Conservation (phyloP, 495 filamentous ascomycete species). For the Aspergillus cristatus region DNA sequence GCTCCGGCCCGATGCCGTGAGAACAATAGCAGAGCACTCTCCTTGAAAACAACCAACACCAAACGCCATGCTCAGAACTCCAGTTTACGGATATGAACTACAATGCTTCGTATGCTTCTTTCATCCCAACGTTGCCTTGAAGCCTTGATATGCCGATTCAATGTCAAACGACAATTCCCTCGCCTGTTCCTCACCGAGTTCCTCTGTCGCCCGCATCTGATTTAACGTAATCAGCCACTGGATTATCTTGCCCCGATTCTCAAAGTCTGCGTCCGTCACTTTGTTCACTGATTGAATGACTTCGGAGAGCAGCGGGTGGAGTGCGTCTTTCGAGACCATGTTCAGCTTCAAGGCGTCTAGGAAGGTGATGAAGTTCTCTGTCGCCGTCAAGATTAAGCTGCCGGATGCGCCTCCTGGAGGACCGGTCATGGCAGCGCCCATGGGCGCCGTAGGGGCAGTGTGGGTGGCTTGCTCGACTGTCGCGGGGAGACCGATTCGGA, state of each 20-base stretch:
- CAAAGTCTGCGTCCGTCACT: conserved; percentile 88
- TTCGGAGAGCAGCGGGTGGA: conserved; percentile 87
- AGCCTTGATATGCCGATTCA: conserved; percentile 83
- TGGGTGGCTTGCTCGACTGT: conserved; percentile 50
- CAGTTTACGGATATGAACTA: too few relatives aligned
- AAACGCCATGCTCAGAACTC: too few relatives aligned
- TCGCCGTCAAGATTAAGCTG: conserved; percentile 72
- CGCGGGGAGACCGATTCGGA: conserved; percentile 76
- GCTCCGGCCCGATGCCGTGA: too few relatives aligned
- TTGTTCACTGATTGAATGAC: conserved; percentile 95
- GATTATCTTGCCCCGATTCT: conserved; percentile 90
- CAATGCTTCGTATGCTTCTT: too few relatives aligned
- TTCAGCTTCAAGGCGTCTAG: conserved; percentile 87
- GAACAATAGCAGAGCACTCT: too few relatives aligned
- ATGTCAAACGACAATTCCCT: conserved; percentile 83
- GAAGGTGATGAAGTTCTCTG: conserved; percentile 97
- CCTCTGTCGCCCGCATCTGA: conserved; percentile 92
- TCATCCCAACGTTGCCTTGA: conserved; percentile 61
- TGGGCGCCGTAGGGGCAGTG: conserved; percentile 27
- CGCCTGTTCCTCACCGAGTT: conserved; percentile 77
- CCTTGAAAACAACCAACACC: too few relatives aligned
- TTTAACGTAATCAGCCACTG: conserved; percentile 97
- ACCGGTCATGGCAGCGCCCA: conserved; percentile 29
- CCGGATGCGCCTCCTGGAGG: conserved; percentile 50
- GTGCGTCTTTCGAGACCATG: conserved; percentile 83